phyloP scores from a whole-genome alignment of 129 eudicot genomes.

The Solidago caesia region DNA sequence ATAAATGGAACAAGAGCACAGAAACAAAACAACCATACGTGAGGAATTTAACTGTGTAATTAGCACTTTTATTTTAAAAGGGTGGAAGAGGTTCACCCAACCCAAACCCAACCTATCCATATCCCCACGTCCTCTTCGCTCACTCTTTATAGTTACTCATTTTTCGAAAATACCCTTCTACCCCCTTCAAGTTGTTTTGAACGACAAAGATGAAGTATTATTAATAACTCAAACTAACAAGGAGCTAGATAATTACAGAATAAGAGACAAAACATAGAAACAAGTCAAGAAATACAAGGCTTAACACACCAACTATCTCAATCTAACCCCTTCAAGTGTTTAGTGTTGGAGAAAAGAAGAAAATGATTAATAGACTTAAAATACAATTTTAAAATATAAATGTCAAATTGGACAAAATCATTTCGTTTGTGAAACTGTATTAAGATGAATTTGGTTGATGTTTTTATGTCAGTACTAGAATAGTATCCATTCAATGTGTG shows the following conservation, averaged over 20 bases:
- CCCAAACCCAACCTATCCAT: constrained; percentile 79
- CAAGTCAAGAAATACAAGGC: too few species aligned
- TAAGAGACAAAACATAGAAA: too few species aligned
- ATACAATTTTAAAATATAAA: too few species aligned
- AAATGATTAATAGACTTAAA: too few species aligned
- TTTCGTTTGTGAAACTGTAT: too few species aligned
- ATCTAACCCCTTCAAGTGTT: not conserved
- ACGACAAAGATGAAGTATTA: not conserved
- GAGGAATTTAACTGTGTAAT: constrained; percentile 23
- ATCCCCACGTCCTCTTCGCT: constrained; percentile 28
- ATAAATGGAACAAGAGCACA: constrained; percentile 22
- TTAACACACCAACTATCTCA: too few species aligned
- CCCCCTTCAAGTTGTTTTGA: not conserved
- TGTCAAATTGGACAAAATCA: too few species aligned
- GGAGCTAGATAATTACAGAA: too few species aligned
- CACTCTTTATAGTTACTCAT: not conserved
- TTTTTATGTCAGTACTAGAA: too few species aligned
- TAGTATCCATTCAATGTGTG: too few species aligned
- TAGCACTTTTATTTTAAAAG: constrained; percentile 25
- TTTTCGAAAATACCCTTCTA: not conserved
- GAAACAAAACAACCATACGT: constrained; percentile 20
- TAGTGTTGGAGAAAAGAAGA: not conserved
- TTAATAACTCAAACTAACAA: too few species aligned
- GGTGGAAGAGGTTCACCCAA: constrained; percentile 61
- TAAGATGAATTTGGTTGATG: too few species aligned